Base-by-base conservation (phyloP, 805 yeast genomes). In the Hanseniaspora vineae region DNA sequence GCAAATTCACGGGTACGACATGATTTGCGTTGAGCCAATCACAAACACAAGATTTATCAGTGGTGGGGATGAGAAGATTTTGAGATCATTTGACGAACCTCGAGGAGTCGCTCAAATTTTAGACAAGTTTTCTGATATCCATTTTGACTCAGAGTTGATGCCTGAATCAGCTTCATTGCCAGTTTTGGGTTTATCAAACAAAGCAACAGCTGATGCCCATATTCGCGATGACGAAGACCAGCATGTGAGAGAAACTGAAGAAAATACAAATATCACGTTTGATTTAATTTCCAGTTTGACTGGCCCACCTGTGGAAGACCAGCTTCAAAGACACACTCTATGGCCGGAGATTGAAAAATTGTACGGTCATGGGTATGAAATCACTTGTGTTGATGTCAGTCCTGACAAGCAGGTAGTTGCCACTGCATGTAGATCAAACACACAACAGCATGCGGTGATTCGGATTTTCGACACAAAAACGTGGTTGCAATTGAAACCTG, bases 321-420 rank as follows among this genome's bases (percentile, higher is more conserved):
- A 85, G 51, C 68, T 92, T 29, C 97, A 92, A 61, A 74, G 97
- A 58, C 86, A 81, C 59, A 85, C 97, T 0, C 68, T 92, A 46
- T 92, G 94, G 82, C 98, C 98, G 0, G 99, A 92, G 60, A 68
- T 82, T 48, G 98, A 92, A 57, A 92, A 92, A 61, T 65, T 92
- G 42, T 92, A 92, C 58, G 99, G 99, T 0, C 99, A 92, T 62
- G 99, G 99, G 9, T 94, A 87, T 64, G 99, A 94, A 61, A 78
- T 89, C 37, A 78, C 87, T 0, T 75, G 90, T 42, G 72, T 88
- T 39, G 95, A 84, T 46, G 74, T 80, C 1, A 77, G 87, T 9
- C 78, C 81, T 4, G 79, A 75, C 55, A 74, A 77, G 13, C 60
- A 66, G 35, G 61, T 82, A 23, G 72, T 92, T 42, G 96, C 96